Percentiles rank a stretch among this genome's conserved stretches.
Conservation (phyloP, 768 basidiomycete species). For the Suillus subluteus region DNA sequence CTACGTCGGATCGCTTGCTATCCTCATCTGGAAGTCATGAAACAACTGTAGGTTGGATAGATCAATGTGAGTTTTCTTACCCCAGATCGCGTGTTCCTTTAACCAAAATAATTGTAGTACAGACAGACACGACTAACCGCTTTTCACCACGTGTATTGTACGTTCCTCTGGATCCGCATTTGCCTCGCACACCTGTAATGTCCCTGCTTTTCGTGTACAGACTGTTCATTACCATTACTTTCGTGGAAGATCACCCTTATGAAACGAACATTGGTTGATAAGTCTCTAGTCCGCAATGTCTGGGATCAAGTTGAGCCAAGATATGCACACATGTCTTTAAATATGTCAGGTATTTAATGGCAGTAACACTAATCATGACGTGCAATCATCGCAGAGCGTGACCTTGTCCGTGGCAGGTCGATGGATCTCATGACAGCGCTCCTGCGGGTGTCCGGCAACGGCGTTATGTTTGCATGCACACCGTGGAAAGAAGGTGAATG, state of each 20-base stretch:
- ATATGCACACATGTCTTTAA: background rate
- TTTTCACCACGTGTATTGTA: slow-evolving; percentile 29
- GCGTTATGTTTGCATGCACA: background rate
- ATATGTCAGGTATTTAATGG: background rate
- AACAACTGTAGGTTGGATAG: slow-evolving; percentile 24
- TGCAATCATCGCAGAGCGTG: background rate
- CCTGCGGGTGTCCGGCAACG: background rate
- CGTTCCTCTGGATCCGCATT: slow-evolving; percentile 23
- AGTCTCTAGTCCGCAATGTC: background rate
- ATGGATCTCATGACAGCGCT: background rate
- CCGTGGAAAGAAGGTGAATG: slow-evolving; percentile 11
- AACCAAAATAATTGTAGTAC: slow-evolving; percentile 11
- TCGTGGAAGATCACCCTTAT: background rate
- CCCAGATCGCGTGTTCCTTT: background rate
- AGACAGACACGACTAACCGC: slow-evolving; percentile 20
- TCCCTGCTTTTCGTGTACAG: slow-evolving; percentile 22
- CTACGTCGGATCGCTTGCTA: slow-evolving; percentile 89
- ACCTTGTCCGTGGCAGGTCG: background rate
- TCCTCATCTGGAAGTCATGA: slow-evolving; percentile 95
- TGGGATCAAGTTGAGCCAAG: background rate
- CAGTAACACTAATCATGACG: background rate
- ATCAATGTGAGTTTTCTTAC: slow-evolving; percentile 25
- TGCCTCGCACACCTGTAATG: slow-evolving; percentile 29
- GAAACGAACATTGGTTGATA: background rate
- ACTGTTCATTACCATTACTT: slow-evolving; percentile 8